Evolutionary conservation across 352 stramenopile species (phyloP), one percentile per base, ranked within the genome.

Genomic region (Phytophthora colocasiae): DNA sequence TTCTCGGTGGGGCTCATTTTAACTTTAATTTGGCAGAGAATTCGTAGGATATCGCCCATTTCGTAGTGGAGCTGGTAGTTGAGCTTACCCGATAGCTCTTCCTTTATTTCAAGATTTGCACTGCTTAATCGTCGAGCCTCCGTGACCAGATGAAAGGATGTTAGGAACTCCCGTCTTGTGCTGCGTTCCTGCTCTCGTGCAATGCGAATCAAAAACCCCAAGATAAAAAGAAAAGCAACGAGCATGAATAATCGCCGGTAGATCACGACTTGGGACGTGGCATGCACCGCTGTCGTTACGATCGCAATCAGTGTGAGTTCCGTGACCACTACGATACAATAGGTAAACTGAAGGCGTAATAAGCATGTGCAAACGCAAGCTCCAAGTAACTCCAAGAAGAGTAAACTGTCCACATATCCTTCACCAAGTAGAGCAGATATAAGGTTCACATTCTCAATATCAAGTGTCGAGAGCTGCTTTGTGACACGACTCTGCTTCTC

Each of bases 51-150:
- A 54, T 89, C 82, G 27, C 78, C 80, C 82, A 91, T 91, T 57
- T 90, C 81, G 64, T 90, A 90, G 44, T 90, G 79, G 22, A 90
- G 44, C 36, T 90, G 77, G 45, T 87, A 87, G 58, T 85, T 81
- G 3, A 84, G 68, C 27, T 90, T 90, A 8, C 64, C 73, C 3
- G 79, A 83, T 15, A 90, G 68, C 19, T 90, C 79, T 44, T 89
- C 81, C 40, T 89, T 85, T 59, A 87, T 85, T 52, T 87, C 78
- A 19, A 90, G 75, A 65, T 90, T 90, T 39, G 83, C 78, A 50
- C 84, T 85, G 58, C 81, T 90, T 41, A 88, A 59, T 9, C 81
- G 75, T 9, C 79, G 79, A 27, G 85, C 75, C 54, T 90, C 81
- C 17, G 70, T 87, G 15, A 81, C 69, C 3, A 90, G 48, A 34